Evolutionary conservation across 2,329 filamentous ascomycete species (phyloP), one percentile per base, ranked within the genome.

Genomic region (Arthrobotrys megalospora): DNA sequence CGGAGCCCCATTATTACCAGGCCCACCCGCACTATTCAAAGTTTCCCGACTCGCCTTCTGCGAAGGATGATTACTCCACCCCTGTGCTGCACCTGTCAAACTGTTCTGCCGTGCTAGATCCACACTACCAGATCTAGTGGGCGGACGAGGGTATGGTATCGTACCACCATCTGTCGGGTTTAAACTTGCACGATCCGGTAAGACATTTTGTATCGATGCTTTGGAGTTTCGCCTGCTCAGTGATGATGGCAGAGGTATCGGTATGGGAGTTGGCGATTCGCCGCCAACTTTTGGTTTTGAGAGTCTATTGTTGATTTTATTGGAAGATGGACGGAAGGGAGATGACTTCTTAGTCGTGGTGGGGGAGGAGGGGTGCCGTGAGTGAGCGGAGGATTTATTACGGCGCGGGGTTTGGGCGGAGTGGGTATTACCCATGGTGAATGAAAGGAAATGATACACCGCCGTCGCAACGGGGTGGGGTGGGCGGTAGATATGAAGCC

Each of bases 241-340:
- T 6, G 72, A 77, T 10, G 36, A 36, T 45, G 73, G 73, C 16
- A 77, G n/a, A 11, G 58, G 48, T 38, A 77, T 66, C 6, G 73
- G 73, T 21, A 66, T 76, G 3, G 64, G 64, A 36, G 52, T 41
- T 28, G 73, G 66, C n/a, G 60, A 43, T 19, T 77, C 66, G 32
- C 66, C 73, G 43, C 73, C 73, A 41, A 67, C 52, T 21, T 77
- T 77, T n/a, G 73, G 73, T 48, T 77, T 77, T 10, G 73, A 60
- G 52, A 77, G 65, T 19, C 41, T 58, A 45, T 76, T 76, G 48
- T 70, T 70, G 11, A 65, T 52, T 52, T 34, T 71, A 55, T 60
- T 62, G 14, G 41, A 36, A 4, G 53, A 60, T 12, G 52, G 52
- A 41, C 34, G 55, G 12, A 60, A 60, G 10, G 16, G 7, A 6